phyloP scores from a whole-genome alignment of 164 flowering plant genomes.

The Nymphaea thermarum region DNA sequence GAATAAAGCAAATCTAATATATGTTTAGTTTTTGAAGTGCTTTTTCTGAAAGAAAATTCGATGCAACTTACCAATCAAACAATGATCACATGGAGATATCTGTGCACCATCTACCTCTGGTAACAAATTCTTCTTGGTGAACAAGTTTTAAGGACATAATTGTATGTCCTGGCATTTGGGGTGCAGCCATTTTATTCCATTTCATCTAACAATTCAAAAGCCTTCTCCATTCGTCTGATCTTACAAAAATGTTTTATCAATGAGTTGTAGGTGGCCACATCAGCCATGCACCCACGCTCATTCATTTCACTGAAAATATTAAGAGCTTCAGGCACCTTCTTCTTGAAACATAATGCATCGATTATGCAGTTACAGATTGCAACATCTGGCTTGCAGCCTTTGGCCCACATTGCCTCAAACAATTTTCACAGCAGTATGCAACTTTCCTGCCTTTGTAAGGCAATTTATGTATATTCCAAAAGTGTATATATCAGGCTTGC shows the following conservation, averaged over 20 bases:
- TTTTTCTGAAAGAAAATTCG: too few species aligned
- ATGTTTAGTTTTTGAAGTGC: too few species aligned
- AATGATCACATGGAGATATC: too few species aligned
- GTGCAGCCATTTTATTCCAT: conserved; percentile 54
- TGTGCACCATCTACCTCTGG: too few species aligned
- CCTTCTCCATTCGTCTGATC: conserved; percentile 67
- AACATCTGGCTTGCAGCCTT: conserved; percentile 59
- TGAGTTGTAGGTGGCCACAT: conserved; percentile 70
- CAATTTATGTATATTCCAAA: conserved; percentile 71
- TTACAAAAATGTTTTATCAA: conserved; percentile 78
- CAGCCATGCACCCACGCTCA: conserved; percentile 41
- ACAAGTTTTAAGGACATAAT: conserved; percentile 50
- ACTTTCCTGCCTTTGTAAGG: conserved; percentile 60
- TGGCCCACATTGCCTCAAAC: conserved; percentile 66
- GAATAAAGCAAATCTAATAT: too few species aligned
- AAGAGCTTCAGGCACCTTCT: conserved; percentile 73
- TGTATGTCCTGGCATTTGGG: conserved; percentile 60
- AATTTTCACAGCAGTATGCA: conserved; percentile 47
- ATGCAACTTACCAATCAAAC: too few species aligned
- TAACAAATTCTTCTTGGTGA: too few species aligned
- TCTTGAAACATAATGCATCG: conserved; percentile 88
- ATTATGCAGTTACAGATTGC: conserved; percentile 74
- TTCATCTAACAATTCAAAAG: conserved; percentile 50
- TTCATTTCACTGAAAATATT: conserved; percentile 58
- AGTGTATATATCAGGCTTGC: conserved; percentile 52